Evolutionary conservation across 805 yeast species (phyloP), one percentile per base, ranked within the genome.

Genomic region (Cyberlindnera mrakii): DNA sequence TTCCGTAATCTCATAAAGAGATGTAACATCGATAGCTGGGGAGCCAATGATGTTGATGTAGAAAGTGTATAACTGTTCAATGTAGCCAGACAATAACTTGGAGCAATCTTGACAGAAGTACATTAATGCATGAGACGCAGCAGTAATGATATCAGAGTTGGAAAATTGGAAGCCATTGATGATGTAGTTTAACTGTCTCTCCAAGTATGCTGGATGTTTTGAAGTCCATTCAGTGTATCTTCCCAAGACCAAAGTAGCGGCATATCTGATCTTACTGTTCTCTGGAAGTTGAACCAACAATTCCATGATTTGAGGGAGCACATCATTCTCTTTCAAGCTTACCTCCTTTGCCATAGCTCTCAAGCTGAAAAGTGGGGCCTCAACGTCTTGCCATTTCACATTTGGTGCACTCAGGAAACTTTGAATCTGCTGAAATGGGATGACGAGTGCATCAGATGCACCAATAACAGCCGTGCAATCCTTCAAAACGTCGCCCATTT

Each of bases 401-500:
- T 47, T 52, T 49, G 62, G 57, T 14, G 61, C 64, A 6, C 47
- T 53, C 23, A 70, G 43, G 1, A 66, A 55, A 7, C 51, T 40
- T 51, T 76, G 77, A 39, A 89, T 75, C 53, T 72, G 75, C 30
- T 67, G 65, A 53, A 80, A 83, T 16, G 96, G 95, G 42, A 85
- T 80, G 18, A 66, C 62, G 30, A 93, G 68, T 0, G 96, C 88
- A 33, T 64, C 68, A 9, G 75, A 65, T 3, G 95, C 72, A 1
- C 98, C 98, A 35, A 87, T 80, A 3, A 93, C 91, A 2, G 86
- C 85, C 53, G 97, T 86, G 67, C 98, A 89, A 59, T 89, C 96
- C 59, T 95, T 95, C 48, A 93, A 67, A n/a, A 91, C 96, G 61
- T 93, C 98, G 32, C 98, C 98, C 85, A 93, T 86, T 44, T 88